Evolutionary conservation across 371 early-diverging fungal genomes (phyloP).

Genomic region (Saksenaea vasiformis): DNA sequence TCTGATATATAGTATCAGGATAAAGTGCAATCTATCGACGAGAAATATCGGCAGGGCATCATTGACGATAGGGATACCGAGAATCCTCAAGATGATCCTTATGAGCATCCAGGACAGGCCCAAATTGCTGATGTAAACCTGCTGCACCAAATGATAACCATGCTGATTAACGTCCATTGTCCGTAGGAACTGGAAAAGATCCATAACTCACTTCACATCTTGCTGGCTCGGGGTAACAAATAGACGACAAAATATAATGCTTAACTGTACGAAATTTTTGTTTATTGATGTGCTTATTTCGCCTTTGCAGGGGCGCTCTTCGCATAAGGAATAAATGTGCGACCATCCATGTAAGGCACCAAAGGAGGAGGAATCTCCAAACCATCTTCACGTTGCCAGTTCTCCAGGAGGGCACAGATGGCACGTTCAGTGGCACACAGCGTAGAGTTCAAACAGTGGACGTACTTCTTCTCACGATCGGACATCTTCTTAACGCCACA

Average conservation of each 20-base stretch:
- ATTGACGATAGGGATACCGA: constrained; percentile 17
- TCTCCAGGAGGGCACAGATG: constrained; percentile 98
- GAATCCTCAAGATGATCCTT: constrained; percentile 24
- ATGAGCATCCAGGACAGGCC: constrained; percentile 31
- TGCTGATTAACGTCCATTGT: not conserved
- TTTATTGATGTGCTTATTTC: constrained; percentile 19
- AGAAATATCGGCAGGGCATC: constrained; percentile 28
- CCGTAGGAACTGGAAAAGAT: constrained; percentile 21
- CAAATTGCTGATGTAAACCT: constrained; percentile 21
- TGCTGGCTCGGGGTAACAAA: constrained; percentile 22
- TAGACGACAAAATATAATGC: constrained; percentile 4
- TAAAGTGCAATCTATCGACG: constrained; percentile 26
- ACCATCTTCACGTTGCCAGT: constrained; percentile 95
- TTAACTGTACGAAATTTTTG: constrained; percentile 1
- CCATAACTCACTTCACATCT: constrained; percentile 21
- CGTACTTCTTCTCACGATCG: constrained; percentile 96
- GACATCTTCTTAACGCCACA: constrained; percentile 97
- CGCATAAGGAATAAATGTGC: constrained; percentile 87
- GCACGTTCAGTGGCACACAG: constrained; percentile 98
- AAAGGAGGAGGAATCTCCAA: constrained; percentile 86
- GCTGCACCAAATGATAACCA: too few relatives aligned
- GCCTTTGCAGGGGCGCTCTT: constrained; percentile 47
- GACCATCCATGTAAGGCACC: constrained; percentile 93
- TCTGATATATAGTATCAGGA: not conserved
- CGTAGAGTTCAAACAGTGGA: constrained; percentile 99